Percentiles rank a stretch among this genome's conserved stretches.
Conservation (phyloP, 345 rosid genomes). For the Pistacia vera region DNA sequence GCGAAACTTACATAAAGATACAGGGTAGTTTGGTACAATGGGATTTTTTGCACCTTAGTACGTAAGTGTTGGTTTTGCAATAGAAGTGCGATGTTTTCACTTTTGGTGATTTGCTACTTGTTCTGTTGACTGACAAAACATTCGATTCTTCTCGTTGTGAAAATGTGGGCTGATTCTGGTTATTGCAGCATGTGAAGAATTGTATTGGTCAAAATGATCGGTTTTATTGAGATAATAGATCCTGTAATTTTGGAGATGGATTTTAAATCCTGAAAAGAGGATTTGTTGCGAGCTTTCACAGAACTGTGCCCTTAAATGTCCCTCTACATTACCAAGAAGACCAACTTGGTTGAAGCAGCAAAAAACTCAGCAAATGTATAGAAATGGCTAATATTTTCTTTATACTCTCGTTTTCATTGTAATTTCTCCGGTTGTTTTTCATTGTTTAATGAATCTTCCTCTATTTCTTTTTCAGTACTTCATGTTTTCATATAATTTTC, state of each 20-base stretch:
- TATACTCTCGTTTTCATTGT: not conserved
- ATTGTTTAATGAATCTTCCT: not conserved
- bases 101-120: conserved; percentile 1
- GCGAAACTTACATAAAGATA: not conserved
- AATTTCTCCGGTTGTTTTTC: not conserved
- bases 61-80: not conserved
- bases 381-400: not conserved
- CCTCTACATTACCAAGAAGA: not conserved
- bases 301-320: not conserved
- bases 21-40: not conserved
- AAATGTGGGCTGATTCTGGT: not conserved
- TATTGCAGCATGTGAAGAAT: not conserved
- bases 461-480: no score
- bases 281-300: not conserved
- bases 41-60: conserved; percentile 14
- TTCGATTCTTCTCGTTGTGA: no score
- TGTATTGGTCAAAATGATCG: not conserved
- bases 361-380: conserved; percentile 6
- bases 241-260: not conserved
- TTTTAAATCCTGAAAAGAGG: not conserved
- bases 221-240: conserved; percentile 13
- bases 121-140: not conserved
- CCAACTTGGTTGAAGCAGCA: conserved; percentile 8
- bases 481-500: no score
- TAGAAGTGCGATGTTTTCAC: conserved; percentile 30